Conservation (phyloP, 768 basidiomycete genomes). For the Rhodosporidiobolus odoratus region DNA sequence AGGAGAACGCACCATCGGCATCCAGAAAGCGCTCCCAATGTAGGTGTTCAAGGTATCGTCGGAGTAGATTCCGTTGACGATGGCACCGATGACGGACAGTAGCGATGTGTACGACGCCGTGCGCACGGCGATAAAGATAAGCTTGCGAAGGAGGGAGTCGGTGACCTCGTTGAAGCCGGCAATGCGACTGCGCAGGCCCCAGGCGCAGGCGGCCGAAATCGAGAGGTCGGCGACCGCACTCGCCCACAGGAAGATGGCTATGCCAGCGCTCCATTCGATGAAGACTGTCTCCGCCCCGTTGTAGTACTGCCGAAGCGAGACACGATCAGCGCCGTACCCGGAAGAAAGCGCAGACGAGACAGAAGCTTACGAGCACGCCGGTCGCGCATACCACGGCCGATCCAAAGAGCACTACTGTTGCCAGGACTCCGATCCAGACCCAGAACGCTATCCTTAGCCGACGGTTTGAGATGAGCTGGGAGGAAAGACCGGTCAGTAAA, state of each 20-base stretch:
- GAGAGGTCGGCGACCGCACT: constrained; percentile 11
- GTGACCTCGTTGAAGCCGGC: constrained; percentile 7
- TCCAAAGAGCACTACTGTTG: constrained; percentile 5
- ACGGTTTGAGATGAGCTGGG: constrained; percentile 1
- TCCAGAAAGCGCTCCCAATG: not conserved
- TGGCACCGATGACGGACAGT: not conserved
- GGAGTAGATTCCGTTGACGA: not conserved
- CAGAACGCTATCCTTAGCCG: not conserved
- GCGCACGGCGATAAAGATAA: not conserved
- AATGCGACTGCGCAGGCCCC: not conserved
- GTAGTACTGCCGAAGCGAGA: constrained; percentile 5
- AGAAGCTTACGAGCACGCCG: constrained; percentile 6
- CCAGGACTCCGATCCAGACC: not conserved
- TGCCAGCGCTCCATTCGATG: not conserved
- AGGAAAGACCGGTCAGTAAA: not conserved
- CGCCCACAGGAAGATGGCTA: constrained; percentile 4
- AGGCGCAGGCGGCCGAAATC: not conserved
- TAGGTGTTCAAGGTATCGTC: not conserved
- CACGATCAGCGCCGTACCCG: no score
- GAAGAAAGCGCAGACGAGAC: no score
- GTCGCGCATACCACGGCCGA: not conserved
- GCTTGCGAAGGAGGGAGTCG: constrained; percentile 1
- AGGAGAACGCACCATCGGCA: not conserved
- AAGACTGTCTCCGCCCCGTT: not conserved
- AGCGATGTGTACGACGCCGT: not conserved